Evolutionary conservation across 768 basidiomycete species (phyloP).

Genomic region (Lactarius sanguifluus): DNA sequence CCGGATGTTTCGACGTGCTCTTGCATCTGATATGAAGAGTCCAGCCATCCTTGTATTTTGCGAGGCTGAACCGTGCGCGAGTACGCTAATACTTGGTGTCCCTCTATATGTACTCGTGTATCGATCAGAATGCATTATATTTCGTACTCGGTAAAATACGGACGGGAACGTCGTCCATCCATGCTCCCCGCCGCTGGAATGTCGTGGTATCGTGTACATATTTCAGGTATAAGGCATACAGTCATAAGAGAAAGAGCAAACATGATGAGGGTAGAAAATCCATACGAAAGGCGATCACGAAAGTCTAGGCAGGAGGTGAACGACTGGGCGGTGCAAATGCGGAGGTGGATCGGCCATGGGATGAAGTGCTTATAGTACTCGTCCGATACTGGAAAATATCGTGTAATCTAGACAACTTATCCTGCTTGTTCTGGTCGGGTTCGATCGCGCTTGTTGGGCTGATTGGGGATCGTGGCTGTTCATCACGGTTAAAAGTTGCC

Average conservation of each 20-base stretch:
- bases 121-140: constrained; percentile 8
- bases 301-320: constrained; percentile 18
- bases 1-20: constrained; percentile 45
- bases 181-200: constrained; percentile 1
- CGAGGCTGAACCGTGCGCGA: not conserved
- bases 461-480: constrained; percentile 28
- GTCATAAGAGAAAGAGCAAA: constrained; percentile 5
- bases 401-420: constrained; percentile 72
- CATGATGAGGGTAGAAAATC: not conserved
- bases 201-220: constrained; percentile 23
- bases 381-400: constrained; percentile 82
- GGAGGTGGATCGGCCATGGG: constrained; percentile 32
- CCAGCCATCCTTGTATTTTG: not conserved
- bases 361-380: constrained; percentile 55
- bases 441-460: constrained; percentile 29
- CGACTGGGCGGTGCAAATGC: constrained; percentile 18
- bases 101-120: not conserved
- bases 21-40: constrained; percentile 36
- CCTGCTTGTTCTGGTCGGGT: constrained; percentile 45
- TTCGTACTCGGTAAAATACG: constrained; percentile 16
- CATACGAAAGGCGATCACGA: not conserved
- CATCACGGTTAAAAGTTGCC: constrained; percentile 10
- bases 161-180: constrained; percentile 14
- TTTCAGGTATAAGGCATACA: constrained; percentile 25
- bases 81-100: not conserved